These are phyloP conservation scores for Tylopilus cervinicoccineus DNA, from an alignment of 768 basidiomycete species.

Conservation along the genomic window DNA sequence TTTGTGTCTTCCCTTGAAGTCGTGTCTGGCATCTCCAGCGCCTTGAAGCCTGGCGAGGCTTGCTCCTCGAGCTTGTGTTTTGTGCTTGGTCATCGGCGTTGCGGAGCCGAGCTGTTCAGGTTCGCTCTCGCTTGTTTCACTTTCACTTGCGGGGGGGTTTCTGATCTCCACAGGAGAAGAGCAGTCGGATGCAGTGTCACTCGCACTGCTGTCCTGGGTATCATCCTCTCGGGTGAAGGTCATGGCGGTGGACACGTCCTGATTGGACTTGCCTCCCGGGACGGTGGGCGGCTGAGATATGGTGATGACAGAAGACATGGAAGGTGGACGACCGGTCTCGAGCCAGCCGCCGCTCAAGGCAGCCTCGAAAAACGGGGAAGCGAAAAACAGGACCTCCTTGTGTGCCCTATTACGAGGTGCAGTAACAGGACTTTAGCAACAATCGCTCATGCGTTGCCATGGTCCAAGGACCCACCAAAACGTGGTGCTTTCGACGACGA, in stretches of 20 bases:
- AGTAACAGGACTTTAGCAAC: background rate
- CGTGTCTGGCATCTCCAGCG: constrained; percentile 18
- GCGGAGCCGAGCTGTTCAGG: constrained; percentile 25
- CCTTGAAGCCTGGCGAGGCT: constrained; percentile 64
- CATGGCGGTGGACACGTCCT: constrained; percentile 49
- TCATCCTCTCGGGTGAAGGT: constrained; percentile 59
- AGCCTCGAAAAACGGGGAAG: constrained; percentile 94
- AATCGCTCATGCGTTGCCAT: constrained; percentile 1
- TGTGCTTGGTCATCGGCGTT: constrained; percentile 16
- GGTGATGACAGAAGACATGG: constrained; percentile 80
- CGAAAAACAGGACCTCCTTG: constrained; percentile 87
- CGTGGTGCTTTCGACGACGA: constrained; percentile 82
- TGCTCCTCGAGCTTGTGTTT: constrained; percentile 41
- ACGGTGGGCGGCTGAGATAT: constrained; percentile 70
- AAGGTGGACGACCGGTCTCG: constrained; percentile 76
- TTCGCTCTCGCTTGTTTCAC: constrained; percentile 36
- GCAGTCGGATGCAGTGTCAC: constrained; percentile 34
- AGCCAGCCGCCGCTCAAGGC: constrained; percentile 90
- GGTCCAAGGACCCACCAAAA: constrained; percentile 73
- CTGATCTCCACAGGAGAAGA: constrained; percentile 41
- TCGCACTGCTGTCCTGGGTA: constrained; percentile 29
- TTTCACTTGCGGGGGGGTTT: constrained; percentile 32
- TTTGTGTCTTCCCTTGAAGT: constrained; percentile 24
- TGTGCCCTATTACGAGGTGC: constrained; percentile 60
- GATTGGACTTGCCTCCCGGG: constrained; percentile 44